phyloP scores from a whole-genome alignment of 164 flowering plant species.

The Litsea cubeba region DNA sequence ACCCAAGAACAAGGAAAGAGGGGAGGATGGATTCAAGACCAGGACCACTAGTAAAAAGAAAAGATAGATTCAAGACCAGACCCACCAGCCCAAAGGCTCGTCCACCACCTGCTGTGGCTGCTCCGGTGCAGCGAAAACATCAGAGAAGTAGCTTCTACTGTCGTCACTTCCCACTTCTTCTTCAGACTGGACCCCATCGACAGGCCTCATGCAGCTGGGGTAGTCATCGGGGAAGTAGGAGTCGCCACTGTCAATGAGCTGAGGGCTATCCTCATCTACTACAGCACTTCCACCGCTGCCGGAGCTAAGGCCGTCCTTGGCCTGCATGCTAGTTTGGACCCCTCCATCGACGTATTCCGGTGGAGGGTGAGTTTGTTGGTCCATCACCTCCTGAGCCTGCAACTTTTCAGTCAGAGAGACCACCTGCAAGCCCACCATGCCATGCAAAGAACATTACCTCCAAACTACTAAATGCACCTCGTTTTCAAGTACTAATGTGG shows the following conservation, averaged over 20 bases:
- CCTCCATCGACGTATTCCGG: constrained; percentile 9
- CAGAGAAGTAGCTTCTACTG: constrained; percentile 41
- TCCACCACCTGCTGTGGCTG: constrained; percentile 30
- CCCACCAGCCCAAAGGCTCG: constrained; percentile 60
- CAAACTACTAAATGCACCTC: background rate
- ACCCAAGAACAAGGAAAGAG: background rate
- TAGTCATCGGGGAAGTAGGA: constrained; percentile 48
- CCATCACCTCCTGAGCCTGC: constrained; percentile 34
- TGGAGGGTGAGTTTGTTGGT: constrained; percentile 19
- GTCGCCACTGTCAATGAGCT: constrained; percentile 67
- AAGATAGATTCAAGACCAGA: constrained; percentile 36
- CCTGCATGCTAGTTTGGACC: constrained; percentile 28
- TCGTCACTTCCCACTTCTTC: constrained; percentile 67
- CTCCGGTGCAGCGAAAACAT: constrained; percentile 25
- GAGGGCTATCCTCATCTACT: constrained; percentile 65
- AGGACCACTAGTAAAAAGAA: constrained; percentile 34
- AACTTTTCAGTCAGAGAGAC: constrained; percentile 53
- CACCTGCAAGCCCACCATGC: constrained; percentile 32
- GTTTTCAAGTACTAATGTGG: background rate
- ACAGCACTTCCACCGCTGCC: constrained; percentile 67
- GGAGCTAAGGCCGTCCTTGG: constrained; percentile 61
- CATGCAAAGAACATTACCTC: background rate
- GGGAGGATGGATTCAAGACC: constrained; percentile 31
- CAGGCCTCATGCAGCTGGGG: constrained; percentile 20
- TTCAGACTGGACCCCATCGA: constrained; percentile 44